These are phyloP conservation scores for Tanacetum coccineum DNA, from an alignment of 129 eudicot genomes.

Conservation along the genomic window DNA sequence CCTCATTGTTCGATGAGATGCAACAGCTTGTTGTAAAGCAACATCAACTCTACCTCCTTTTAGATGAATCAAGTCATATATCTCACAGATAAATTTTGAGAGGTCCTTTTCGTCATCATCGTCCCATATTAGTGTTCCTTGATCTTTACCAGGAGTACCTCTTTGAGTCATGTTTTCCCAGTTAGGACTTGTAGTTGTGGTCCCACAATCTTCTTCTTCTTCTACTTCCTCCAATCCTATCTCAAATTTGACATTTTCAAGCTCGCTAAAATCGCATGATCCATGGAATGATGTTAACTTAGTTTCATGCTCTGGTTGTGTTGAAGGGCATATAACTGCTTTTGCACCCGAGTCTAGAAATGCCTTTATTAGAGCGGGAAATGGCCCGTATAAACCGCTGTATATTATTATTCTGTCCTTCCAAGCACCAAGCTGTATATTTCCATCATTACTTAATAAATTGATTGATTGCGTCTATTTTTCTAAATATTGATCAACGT, in stretches of 20 bases:
- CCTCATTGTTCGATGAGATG: slow-evolving; percentile 56
- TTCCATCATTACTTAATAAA: not conserved
- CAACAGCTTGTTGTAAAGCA: slow-evolving; percentile 60
- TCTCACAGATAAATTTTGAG: slow-evolving; percentile 51
- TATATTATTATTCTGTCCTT: slow-evolving; percentile 82
- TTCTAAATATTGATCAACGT: not conserved
- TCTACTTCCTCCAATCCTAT: slow-evolving; percentile 71
- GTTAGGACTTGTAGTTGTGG: slow-evolving; percentile 43
- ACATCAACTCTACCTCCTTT: slow-evolving; percentile 57
- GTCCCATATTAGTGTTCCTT: slow-evolving; percentile 48
- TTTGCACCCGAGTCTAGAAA: slow-evolving; percentile 86
- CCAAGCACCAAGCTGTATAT: slow-evolving; percentile 78
- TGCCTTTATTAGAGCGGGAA: slow-evolving; percentile 61
- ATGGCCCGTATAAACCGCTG: slow-evolving; percentile 71
- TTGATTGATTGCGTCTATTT: no score
- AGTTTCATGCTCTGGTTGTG: slow-evolving; percentile 55
- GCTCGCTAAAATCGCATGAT: slow-evolving; percentile 44
- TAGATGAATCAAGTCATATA: slow-evolving; percentile 58
- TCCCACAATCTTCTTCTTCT: slow-evolving; percentile 37
- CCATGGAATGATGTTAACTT: slow-evolving; percentile 63
- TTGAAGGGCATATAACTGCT: slow-evolving; percentile 80
- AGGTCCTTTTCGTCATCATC: slow-evolving; percentile 70
- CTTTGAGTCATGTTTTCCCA: slow-evolving; percentile 86
- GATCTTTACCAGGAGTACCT: slow-evolving; percentile 28
- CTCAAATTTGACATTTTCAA: slow-evolving; percentile 66